phyloP scores from a whole-genome alignment of 768 basidiomycete genomes.

The Galerina marginata region DNA sequence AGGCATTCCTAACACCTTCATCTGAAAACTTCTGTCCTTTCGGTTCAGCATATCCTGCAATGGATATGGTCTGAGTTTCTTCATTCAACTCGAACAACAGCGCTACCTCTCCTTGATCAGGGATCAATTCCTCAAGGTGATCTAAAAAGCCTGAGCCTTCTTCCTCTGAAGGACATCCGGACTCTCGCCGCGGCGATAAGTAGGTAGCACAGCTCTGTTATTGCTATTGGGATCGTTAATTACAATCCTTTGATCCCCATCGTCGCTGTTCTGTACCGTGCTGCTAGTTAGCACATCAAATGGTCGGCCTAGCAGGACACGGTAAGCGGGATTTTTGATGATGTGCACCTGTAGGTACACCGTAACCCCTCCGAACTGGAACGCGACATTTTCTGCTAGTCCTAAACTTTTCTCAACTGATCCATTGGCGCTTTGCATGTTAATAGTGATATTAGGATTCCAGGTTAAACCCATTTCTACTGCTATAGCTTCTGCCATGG shows the following conservation, averaged over 20 bases:
- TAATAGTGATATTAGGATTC: slow-evolving; percentile 25
- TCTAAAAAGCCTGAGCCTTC: neutral
- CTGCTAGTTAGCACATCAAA: slow-evolving; percentile 32
- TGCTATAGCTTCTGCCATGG: slow-evolving; percentile 23
- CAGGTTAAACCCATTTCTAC: slow-evolving; percentile 11
- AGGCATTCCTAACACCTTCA: no score
- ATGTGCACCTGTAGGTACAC: slow-evolving; percentile 35
- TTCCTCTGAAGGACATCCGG: neutral
- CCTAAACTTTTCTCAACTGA: slow-evolving; percentile 27
- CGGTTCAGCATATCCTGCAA: no score
- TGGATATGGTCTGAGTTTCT: neutral
- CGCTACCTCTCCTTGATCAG: neutral
- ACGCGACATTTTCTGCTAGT: slow-evolving; percentile 31
- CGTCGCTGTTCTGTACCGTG: slow-evolving; percentile 16
- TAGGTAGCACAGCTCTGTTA: slow-evolving; percentile 11
- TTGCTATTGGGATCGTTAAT: slow-evolving; percentile 31
- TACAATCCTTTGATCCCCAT: slow-evolving; percentile 27
- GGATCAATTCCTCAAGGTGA: slow-evolving; percentile 7
- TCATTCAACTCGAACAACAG: slow-evolving; percentile 6
- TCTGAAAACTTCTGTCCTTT: no score
- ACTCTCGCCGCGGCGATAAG: slow-evolving; percentile 4
- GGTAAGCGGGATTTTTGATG: slow-evolving; percentile 28
- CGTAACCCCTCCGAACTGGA: slow-evolving; percentile 23
- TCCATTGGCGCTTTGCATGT: slow-evolving; percentile 34
- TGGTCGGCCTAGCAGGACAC: slow-evolving; percentile 33